Evolutionary conservation across 805 yeast species (phyloP).

Genomic region (Candida parachauliodes): DNA sequence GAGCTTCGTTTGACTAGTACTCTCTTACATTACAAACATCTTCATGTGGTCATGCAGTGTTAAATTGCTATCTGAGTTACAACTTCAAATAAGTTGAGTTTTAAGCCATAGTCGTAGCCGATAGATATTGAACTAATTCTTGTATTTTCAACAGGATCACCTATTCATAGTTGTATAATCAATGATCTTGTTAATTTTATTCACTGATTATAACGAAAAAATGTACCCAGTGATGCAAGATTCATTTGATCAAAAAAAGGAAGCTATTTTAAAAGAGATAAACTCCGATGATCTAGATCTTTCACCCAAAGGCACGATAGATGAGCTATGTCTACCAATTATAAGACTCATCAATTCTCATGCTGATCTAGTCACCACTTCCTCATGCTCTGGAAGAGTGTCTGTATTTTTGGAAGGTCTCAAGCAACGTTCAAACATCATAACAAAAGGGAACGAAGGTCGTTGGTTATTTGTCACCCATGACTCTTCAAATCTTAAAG

Average conservation of each 20-base stretch:
- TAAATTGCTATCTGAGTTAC: no score
- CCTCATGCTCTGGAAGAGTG: conserved; percentile 85
- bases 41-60: no score
- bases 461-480: conserved; percentile 81
- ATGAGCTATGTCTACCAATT: conserved; percentile 66
- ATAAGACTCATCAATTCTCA: conserved; percentile 63
- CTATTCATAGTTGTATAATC: no score
- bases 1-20: no score
- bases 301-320: conserved; percentile 91
- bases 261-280: conserved; percentile 51
- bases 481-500: conserved; percentile 42
- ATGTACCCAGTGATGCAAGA: conserved; percentile 29
- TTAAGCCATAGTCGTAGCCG: no score
- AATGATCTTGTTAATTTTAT: no score
- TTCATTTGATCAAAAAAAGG: conserved; percentile 68
- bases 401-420: conserved; percentile 76
- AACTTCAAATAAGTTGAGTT: no score
- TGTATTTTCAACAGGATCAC: no score
- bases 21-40: no score
- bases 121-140: no score
- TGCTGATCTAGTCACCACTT: conserved; percentile 74
- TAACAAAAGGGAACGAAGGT: conserved; percentile 86
- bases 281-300: conserved; percentile 49
- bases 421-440: conserved; percentile 48
- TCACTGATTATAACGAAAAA: no score